phyloP scores from a whole-genome alignment of 2,329 filamentous ascomycete species.

The Fusarium sp. region DNA sequence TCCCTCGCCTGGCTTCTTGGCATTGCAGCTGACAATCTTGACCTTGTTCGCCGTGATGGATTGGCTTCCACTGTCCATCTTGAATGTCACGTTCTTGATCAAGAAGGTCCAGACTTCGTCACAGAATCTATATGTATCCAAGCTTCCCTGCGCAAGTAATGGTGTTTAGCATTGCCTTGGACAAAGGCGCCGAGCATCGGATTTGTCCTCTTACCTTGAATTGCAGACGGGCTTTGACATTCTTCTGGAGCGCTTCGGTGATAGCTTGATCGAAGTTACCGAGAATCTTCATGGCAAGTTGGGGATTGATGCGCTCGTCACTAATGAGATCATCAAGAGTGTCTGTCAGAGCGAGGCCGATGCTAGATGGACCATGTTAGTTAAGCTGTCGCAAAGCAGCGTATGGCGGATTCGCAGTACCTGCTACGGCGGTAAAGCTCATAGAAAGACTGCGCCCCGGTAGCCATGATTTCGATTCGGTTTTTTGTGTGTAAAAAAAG shows the following conservation, averaged over 20 bases:
- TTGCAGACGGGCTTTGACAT: slow-evolving; percentile 87
- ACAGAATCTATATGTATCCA: slow-evolving; percentile 99
- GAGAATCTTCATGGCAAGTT: slow-evolving; percentile 98
- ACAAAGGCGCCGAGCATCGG: not conserved
- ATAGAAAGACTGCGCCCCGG: slow-evolving; percentile 74
- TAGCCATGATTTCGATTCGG: slow-evolving; percentile 55
- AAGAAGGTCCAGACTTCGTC: slow-evolving; percentile 99
- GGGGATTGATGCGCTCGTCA: slow-evolving; percentile 93
- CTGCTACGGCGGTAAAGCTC: slow-evolving; percentile 99
- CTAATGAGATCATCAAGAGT: slow-evolving; percentile 97
- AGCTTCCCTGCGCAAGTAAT: slow-evolving; percentile 75
- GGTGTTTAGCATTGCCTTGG: not conserved
- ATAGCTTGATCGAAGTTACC: slow-evolving; percentile 95
- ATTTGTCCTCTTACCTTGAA: slow-evolving; percentile 81
- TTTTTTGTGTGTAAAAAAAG: not conserved
- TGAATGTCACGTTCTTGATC: slow-evolving; percentile 99
- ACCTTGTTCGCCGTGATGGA: slow-evolving; percentile 87
- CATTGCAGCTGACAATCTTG: slow-evolving; percentile 98
- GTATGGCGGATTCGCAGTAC: slow-evolving; percentile 64
- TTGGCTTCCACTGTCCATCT: slow-evolving; percentile 83
- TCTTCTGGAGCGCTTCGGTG: slow-evolving; percentile 89
- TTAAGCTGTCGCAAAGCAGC: slow-evolving; percentile 47
- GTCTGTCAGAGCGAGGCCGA: slow-evolving; percentile 92
- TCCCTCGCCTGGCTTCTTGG: slow-evolving; percentile 71
- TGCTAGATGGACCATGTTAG: slow-evolving; percentile 65